Evolutionary conservation across 2,329 filamentous ascomycete genomes (phyloP), one percentile per base, ranked within the genome.

Genomic region (Cryphonectria japonica): DNA sequence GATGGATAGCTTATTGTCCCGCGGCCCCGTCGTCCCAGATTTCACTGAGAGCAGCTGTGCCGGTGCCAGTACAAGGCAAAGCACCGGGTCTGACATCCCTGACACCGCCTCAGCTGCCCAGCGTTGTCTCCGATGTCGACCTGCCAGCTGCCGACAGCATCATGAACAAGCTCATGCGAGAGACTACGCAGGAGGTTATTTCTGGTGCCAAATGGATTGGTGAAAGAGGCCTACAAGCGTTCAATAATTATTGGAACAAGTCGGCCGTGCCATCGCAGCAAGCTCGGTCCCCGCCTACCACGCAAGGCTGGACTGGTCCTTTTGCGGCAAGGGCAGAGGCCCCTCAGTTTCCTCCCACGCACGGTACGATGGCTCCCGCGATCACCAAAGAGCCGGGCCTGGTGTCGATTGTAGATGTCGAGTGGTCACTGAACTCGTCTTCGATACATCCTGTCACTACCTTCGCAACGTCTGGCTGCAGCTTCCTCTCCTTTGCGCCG

Each of bases 171-270:
- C 87, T 95, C 68, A 92, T 93, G 81, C 89, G 93, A 73, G 92
- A 93, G 78, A 91, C 92, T 1, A 93, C 93, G 0, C 93, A 95
- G 77, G 92, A 93, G 76, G 83, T 93, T 59, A 92, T 94, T 60
- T 89, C 92, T 71, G 89, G 91, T 29, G 92, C 90, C 37, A 91
- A 88, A 74, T 94, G 92, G 90, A 88, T 93, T 69, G 90, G 92
- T 2, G 92, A 94, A 77, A 92, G 94, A 78, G 89, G 93, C 32
- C 85, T 90, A 77, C 91, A 93, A 78, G 91, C 91, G 13, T 93
- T 92, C 87, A 94, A 93, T 77, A 91, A 87, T 76, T 95, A 96
- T 81, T 94, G 92, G 88, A 93, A 92, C 77, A 85, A 87, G 78
- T 78, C 84, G 71, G 74, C 83, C 64, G 79, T 76, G 69, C 78